phyloP scores from a whole-genome alignment of 306 rosid genomes.

The Glycine soja region DNA sequence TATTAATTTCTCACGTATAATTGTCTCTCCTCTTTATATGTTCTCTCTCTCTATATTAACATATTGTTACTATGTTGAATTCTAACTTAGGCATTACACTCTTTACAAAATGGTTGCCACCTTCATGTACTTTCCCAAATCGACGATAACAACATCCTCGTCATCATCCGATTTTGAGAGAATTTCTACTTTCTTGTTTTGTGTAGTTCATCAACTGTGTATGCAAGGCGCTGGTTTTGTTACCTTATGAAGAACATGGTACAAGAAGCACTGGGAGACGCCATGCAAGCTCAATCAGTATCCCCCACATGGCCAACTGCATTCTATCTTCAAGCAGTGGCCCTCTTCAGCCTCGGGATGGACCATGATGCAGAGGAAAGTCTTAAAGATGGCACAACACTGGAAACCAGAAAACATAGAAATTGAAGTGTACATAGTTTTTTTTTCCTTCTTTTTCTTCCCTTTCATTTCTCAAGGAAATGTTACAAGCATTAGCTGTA shows the following conservation, averaged over 20 bases:
- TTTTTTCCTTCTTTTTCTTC: background rate
- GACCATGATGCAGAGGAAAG: slow-evolving; percentile 87
- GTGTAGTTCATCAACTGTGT: slow-evolving; percentile 76
- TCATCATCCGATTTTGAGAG: too few species aligned
- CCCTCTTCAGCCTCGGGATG: slow-evolving; percentile 90
- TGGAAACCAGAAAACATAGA: slow-evolving; percentile 69
- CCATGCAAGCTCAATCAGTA: slow-evolving; percentile 86
- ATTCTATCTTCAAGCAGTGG: slow-evolving; percentile 89
- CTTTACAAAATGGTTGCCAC: too few species aligned
- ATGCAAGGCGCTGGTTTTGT: slow-evolving; percentile 83
- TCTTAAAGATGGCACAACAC: slow-evolving; percentile 76
- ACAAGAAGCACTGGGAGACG: slow-evolving; percentile 93
- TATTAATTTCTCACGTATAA: too few species aligned
- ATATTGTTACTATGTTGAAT: too few species aligned
- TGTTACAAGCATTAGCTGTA: too few species aligned
- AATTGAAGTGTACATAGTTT: slow-evolving; percentile 63
- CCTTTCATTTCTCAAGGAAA: too few species aligned
- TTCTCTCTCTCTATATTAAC: too few species aligned
- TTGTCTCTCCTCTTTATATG: too few species aligned
- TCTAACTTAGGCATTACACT: too few species aligned
- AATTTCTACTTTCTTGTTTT: background rate
- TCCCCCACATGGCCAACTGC: slow-evolving; percentile 82
- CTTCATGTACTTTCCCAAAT: too few species aligned
- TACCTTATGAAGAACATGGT: slow-evolving; percentile 79
- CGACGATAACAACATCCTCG: too few species aligned